These are phyloP conservation scores for Candida ovalis DNA, from an alignment of 805 yeast genomes.

Conservation along the genomic window DNA sequence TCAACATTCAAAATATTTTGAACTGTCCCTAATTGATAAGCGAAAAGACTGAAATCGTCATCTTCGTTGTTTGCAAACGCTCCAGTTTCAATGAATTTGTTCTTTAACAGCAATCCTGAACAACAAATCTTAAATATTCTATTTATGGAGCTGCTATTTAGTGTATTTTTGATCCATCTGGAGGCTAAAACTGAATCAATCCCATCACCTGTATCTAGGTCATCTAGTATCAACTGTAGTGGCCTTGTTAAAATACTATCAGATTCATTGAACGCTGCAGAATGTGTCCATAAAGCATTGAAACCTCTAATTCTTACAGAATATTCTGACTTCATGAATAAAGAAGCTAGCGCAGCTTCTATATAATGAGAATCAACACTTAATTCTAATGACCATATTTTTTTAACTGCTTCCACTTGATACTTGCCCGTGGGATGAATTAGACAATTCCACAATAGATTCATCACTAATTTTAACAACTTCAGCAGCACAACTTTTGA, in stretches of 20 bases:
- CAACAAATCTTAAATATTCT: constrained; percentile 57
- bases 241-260: constrained; percentile 57
- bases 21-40: constrained; percentile 57
- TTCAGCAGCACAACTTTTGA: constrained; percentile 32
- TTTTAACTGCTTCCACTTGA: constrained; percentile 69
- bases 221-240: constrained; percentile 64
- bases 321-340: constrained; percentile 41
- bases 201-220: constrained; percentile 41
- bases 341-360: constrained; percentile 68
- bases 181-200: constrained; percentile 40
- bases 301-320: constrained; percentile 51
- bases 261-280: constrained; percentile 45
- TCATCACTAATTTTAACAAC: constrained; percentile 38
- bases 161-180: constrained; percentile 44
- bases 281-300: constrained; percentile 70
- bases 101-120: constrained; percentile 48
- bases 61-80: constrained; percentile 29
- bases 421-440: constrained; percentile 44
- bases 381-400: constrained; percentile 59
- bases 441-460: constrained; percentile 54
- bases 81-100: constrained; percentile 25
- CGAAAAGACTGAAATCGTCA: constrained; percentile 61
- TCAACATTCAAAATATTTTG: constrained; percentile 49
- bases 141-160: constrained; percentile 53
- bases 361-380: constrained; percentile 49